These are phyloP conservation scores for Hypocreales sp. DNA, from an alignment of 2,329 filamentous ascomycete species.

Conservation along the genomic window DNA sequence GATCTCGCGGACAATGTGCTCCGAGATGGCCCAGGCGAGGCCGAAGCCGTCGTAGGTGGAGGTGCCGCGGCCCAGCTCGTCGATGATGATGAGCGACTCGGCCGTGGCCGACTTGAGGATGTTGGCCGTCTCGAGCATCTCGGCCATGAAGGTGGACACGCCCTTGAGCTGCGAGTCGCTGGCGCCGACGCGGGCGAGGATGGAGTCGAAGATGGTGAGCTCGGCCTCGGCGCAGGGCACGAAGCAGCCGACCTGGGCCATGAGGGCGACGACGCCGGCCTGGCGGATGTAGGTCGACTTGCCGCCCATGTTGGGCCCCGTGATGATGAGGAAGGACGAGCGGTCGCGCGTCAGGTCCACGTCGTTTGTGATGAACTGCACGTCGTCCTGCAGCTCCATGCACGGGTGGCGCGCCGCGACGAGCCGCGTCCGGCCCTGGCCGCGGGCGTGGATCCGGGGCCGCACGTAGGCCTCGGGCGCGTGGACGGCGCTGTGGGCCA, in stretches of 20 bases:
- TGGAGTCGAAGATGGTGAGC: constrained; percentile 90
- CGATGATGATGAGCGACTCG: constrained; percentile 95
- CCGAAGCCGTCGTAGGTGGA: constrained; percentile 98
- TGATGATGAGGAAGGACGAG: constrained; percentile 91
- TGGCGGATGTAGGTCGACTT: constrained; percentile 98
- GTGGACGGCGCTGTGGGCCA: constrained; percentile 86
- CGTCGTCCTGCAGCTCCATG: constrained; percentile 96
- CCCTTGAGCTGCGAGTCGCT: constrained; percentile 95
- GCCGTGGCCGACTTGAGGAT: constrained; percentile 93
- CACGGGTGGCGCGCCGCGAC: constrained; percentile 91
- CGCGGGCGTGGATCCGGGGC: constrained; percentile 78
- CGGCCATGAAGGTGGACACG: constrained; percentile 97
- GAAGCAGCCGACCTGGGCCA: constrained; percentile 95
- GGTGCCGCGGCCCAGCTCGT: constrained; percentile 89
- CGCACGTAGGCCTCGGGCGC: constrained; percentile 84
- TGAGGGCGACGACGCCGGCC: constrained; percentile 88
- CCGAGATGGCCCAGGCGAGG: constrained; percentile 96
- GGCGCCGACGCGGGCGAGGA: constrained; percentile 87
- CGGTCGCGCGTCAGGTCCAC: constrained; percentile 62
- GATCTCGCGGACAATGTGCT: constrained; percentile 93
- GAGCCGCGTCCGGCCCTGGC: constrained; percentile 76
- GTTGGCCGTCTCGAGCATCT: constrained; percentile 98
- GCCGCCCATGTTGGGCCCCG: constrained; percentile 96
- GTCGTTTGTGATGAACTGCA: constrained; percentile 97
- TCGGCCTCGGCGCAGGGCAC: constrained; percentile 86